Conservation (phyloP, 1,284 basidiomycete species). For the Trichosporon sp. region DNA sequence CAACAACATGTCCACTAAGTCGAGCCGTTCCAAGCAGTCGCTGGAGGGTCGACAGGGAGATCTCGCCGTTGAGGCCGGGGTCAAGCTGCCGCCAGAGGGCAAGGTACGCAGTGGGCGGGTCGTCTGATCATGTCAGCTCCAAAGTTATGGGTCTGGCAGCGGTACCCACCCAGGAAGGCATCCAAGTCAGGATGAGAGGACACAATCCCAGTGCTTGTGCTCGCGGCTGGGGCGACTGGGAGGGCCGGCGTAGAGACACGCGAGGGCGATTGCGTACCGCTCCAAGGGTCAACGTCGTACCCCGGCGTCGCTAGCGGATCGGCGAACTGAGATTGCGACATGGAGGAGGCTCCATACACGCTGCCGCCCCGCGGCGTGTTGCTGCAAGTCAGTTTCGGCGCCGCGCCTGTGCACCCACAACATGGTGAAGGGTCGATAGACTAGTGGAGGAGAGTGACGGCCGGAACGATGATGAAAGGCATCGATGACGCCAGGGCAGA, state of each 20-base stretch:
- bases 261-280: slow-evolving; percentile 65
- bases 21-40: slow-evolving; percentile 68
- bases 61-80: slow-evolving; percentile 62
- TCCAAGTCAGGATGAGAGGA: slow-evolving; percentile 17
- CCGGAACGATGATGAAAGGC: background rate
- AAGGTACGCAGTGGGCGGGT: slow-evolving; percentile 72
- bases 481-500: slow-evolving; percentile 7
- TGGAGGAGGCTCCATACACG: slow-evolving; percentile 13
- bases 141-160: background rate
- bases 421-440: slow-evolving; percentile 22
- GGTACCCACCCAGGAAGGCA: slow-evolving; percentile 33
- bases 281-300: slow-evolving; percentile 82
- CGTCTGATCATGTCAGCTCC: slow-evolving; percentile 58
- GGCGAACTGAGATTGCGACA: slow-evolving; percentile 16
- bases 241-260: slow-evolving; percentile 23
- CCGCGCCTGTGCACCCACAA: slow-evolving; percentile 22
- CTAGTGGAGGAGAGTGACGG: background rate
- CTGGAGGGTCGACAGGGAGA: slow-evolving; percentile 73
- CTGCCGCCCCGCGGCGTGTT: slow-evolving; percentile 34
- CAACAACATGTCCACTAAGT: slow-evolving; percentile 72
- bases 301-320: slow-evolving; percentile 38
- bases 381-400: slow-evolving; percentile 14
- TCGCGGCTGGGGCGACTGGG: background rate
- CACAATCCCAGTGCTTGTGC: background rate
- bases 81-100: slow-evolving; percentile 68